phyloP scores from a whole-genome alignment of 139 green algal genomes.

The Chlamydomonas incerta region DNA sequence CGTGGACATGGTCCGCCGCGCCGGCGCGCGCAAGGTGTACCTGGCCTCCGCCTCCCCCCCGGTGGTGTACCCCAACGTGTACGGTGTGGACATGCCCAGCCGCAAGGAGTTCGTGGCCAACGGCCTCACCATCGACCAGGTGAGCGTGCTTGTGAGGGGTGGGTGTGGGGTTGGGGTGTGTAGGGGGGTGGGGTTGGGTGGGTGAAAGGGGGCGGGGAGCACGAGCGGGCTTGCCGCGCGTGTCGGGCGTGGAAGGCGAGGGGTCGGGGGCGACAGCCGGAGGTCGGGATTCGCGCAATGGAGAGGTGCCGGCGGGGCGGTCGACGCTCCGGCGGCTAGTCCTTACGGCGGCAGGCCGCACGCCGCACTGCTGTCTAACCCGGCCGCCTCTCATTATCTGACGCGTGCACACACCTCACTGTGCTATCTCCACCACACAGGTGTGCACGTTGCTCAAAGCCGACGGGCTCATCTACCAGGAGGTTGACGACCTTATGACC shows the following conservation, averaged over 20 bases:
- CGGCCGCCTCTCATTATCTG: too few relatives aligned
- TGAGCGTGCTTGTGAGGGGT: conserved; percentile 38
- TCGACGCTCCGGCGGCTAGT: too few relatives aligned
- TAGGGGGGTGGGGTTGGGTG: too few relatives aligned
- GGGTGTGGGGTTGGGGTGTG: not conserved
- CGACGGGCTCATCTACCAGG: conserved; percentile 96
- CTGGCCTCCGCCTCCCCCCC: conserved; percentile 93
- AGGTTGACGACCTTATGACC: conserved; percentile 82
- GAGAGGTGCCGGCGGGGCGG: too few relatives aligned
- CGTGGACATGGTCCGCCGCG: conserved; percentile 93
- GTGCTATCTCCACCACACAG: conserved; percentile 11
- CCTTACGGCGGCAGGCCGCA: too few relatives aligned
- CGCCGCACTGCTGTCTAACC: too few relatives aligned
- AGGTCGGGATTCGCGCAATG: too few relatives aligned
- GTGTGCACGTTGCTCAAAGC: conserved; percentile 80
- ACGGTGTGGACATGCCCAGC: conserved; percentile 98
- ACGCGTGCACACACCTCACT: too few relatives aligned
- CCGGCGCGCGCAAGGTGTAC: conserved; percentile 96
- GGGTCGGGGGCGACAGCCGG: too few relatives aligned
- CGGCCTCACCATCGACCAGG: conserved; percentile 83
- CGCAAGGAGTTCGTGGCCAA: conserved; percentile 94
- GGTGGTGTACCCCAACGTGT: conserved; percentile 96
- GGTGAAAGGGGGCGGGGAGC: too few relatives aligned
- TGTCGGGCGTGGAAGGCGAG: too few relatives aligned
- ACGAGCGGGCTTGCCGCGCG: too few relatives aligned